phyloP scores from a whole-genome alignment of 148 eudicot genomes.

The Fagopyrum esculentum region DNA sequence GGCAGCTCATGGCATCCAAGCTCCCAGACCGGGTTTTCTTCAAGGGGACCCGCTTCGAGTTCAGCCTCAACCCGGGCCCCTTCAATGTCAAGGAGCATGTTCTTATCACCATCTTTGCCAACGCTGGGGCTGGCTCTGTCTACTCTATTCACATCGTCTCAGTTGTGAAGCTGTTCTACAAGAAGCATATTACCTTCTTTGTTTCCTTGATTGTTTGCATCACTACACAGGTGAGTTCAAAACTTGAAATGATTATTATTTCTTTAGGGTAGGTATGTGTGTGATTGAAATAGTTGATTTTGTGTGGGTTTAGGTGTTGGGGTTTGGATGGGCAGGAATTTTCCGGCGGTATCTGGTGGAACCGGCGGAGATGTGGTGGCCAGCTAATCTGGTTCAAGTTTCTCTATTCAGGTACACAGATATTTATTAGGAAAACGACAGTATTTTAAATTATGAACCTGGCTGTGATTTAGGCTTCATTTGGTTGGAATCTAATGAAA shows the following conservation, averaged over 20 bases:
- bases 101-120: slow-evolving; percentile 84
- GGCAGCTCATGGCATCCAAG: slow-evolving; percentile 72
- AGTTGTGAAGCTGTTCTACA: slow-evolving; percentile 76
- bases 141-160: slow-evolving; percentile 87
- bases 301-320: slow-evolving; percentile 50
- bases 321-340: slow-evolving; percentile 81
- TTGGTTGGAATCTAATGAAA: not conserved
- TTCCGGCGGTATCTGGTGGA: slow-evolving; percentile 67
- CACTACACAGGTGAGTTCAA: slow-evolving; percentile 64
- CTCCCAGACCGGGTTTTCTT: slow-evolving; percentile 50
- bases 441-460: not conserved
- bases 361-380: slow-evolving; percentile 95
- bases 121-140: slow-evolving; percentile 85
- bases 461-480: not conserved
- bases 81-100: slow-evolving; percentile 93
- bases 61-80: slow-evolving; percentile 80
- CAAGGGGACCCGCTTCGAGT: slow-evolving; percentile 54
- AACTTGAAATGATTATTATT: not conserved
- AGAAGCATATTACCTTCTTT: slow-evolving; percentile 63
- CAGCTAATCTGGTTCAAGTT: slow-evolving; percentile 63
- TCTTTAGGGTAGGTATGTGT: not conserved
- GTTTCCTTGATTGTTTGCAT: slow-evolving; percentile 75
- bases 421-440: not conserved
- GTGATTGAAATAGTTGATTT: not conserved
- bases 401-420: slow-evolving; percentile 51